A percentile compares a stretch with the other conserved stretches of the same genome.
These are phyloP conservation scores for Penicillium brasilianum DNA, from an alignment of 2,329 filamentous ascomycete genomes.

Conservation along the genomic window DNA sequence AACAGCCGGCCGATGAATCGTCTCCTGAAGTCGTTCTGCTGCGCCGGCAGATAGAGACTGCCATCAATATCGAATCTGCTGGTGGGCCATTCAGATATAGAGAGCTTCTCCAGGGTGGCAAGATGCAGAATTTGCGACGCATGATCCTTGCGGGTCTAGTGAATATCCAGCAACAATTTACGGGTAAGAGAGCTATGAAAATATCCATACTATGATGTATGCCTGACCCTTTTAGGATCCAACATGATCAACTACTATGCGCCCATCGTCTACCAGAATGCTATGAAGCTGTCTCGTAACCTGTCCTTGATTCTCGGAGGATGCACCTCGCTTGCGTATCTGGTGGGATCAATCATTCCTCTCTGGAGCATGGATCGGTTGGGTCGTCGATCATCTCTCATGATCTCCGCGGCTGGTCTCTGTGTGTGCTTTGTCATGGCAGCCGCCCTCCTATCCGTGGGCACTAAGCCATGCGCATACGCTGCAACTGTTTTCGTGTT, in stretches of 20 bases:
- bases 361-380: slow-evolving; percentile 50
- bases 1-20: slow-evolving; percentile 25
- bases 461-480: slow-evolving; percentile 41
- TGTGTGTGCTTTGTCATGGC: slow-evolving; percentile 52
- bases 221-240: slow-evolving; percentile 18
- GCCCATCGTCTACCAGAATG: slow-evolving; percentile 46
- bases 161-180: slow-evolving; percentile 45
- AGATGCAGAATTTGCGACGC: slow-evolving; percentile 41
- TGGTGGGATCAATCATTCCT: slow-evolving; percentile 49
- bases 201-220: background rate
- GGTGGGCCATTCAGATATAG: slow-evolving; percentile 43
- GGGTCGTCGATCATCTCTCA: slow-evolving; percentile 49
- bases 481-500: slow-evolving; percentile 53
- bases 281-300: slow-evolving; percentile 50
- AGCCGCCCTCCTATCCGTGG: slow-evolving; percentile 45
- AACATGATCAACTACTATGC: slow-evolving; percentile 52
- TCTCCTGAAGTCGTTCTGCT: slow-evolving; percentile 24
- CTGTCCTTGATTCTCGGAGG: slow-evolving; percentile 60
- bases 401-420: slow-evolving; percentile 48
- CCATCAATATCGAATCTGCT: slow-evolving; percentile 43
- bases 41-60: slow-evolving; percentile 35
- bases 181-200: slow-evolving; percentile 24
- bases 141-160: slow-evolving; percentile 42
- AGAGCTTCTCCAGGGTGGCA: slow-evolving; percentile 43
- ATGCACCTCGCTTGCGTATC: slow-evolving; percentile 46